Base-by-base conservation (phyloP, 345 rosid genomes). In the Mercurialis annua region DNA sequence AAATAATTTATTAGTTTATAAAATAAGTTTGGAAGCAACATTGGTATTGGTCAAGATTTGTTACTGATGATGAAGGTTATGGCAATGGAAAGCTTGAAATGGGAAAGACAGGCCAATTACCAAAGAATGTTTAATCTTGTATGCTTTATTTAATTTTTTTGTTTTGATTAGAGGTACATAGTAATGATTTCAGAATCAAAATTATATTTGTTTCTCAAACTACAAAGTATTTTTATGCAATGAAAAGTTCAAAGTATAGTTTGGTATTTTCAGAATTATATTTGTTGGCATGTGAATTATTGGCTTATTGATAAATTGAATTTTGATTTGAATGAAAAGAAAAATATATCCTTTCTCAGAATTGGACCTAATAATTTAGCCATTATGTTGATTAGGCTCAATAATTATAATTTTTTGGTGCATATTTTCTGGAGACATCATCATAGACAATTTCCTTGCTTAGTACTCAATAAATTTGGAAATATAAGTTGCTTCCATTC, bases 41-140 rank as follows among this genome's bases (percentile, higher is more conserved):
- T 29, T 84, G 90, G 89, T 86, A 64, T 73, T 88, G 90, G 94
- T 76, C 89, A 10, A 81, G 81, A 40, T 88, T 44, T 34, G 87
- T 84, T 5, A 49, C 76, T 0, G 83, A 69, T 12, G 72, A 65
- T 57, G 62, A 31, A 5, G 82, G 72, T 16, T 71, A 43, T 36
- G 38, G 76, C 0, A 33, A 57, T 59, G 83, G 77, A 6, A 61
- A 60, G 8, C 20, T 81, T 36, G 86, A 88, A 71, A 84, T 86
- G 90, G 72, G 71, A n/a, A 81, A 82, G 56, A 85, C 62, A 34
- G 77, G 75, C 11, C 64, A 5, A 29, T 74, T 43, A 3, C 17
- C 58, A 1, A 82, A 83, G 73, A 68, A 6, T 53, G 81, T 82
- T 15, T 83, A 46, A 54, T 33, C 49, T 6, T 33, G 23, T 4